Conservation (phyloP, 2,329 filamentous ascomycete genomes). For the Botrytis fabae region DNA sequence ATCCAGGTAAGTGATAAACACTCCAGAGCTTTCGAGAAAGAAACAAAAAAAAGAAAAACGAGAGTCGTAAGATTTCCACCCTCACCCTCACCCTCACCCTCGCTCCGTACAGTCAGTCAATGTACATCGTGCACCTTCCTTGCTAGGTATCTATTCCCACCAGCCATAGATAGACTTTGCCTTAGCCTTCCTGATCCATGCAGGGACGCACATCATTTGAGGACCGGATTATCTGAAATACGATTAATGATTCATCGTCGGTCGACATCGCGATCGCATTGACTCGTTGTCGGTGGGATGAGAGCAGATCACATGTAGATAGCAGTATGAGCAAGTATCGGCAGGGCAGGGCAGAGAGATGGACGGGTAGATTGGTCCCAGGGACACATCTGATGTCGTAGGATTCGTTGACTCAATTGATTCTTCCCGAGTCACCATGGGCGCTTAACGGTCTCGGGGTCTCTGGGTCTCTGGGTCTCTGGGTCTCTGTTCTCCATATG, state of each 20-base stretch:
- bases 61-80: neutral
- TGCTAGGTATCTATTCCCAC: neutral
- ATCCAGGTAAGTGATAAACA: neutral
- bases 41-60: neutral
- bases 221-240: neutral
- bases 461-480: too few species aligned
- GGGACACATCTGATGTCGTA: neutral
- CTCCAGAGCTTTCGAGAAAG: neutral
- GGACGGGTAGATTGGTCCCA: neutral
- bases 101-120: neutral
- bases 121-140: neutral
- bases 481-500: neutral
- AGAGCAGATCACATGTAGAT: neutral
- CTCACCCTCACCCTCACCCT: neutral
- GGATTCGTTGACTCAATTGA: neutral
- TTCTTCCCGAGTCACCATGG: neutral
- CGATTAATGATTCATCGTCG: neutral
- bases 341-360: too few species aligned
- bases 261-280: neutral
- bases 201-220: conserved; percentile 6
- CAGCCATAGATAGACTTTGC: neutral
- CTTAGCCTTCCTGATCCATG: neutral
- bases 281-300: neutral
- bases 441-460: neutral
- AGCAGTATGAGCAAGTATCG: neutral